Evolutionary conservation across 495 filamentous ascomycete species (phyloP).

Genomic region (Rhizodiscina lignyota): DNA sequence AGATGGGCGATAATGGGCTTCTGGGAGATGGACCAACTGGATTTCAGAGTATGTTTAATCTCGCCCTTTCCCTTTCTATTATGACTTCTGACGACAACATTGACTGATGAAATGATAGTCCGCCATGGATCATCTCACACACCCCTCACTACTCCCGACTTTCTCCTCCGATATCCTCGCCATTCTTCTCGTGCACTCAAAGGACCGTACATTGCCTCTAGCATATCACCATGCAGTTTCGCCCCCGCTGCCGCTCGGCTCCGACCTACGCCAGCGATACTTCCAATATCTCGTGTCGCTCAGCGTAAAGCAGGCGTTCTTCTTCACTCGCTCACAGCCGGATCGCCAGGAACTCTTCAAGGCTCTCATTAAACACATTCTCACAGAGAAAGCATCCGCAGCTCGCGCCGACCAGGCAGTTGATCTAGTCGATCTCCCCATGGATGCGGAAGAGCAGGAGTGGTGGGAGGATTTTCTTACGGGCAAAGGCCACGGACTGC

Average conservation of each 20-base stretch:
- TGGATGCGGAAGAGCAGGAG: background rate
- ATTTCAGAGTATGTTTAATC: no score
- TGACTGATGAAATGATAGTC: no score
- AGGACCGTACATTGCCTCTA: background rate
- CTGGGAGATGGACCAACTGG: background rate
- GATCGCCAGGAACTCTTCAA: background rate
- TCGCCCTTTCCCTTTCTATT: no score
- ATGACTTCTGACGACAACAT: no score
- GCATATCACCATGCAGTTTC: background rate
- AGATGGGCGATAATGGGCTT: background rate
- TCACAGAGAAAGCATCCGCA: background rate
- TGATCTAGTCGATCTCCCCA: background rate
- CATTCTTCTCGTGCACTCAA: background rate
- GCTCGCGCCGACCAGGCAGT: background rate
- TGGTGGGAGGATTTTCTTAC: background rate
- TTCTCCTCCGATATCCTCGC: background rate
- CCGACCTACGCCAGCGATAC: background rate
- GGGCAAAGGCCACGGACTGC: background rate
- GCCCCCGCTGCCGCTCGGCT: background rate
- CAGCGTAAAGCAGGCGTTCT: background rate
- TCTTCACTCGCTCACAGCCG: background rate
- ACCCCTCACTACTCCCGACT: background rate
- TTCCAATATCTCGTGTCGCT: background rate
- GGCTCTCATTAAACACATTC: background rate
- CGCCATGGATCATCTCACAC: background rate